Evolutionary conservation across 2,329 filamentous ascomycete genomes (phyloP).

Genomic region (Chalaropsis thielavioides): DNA sequence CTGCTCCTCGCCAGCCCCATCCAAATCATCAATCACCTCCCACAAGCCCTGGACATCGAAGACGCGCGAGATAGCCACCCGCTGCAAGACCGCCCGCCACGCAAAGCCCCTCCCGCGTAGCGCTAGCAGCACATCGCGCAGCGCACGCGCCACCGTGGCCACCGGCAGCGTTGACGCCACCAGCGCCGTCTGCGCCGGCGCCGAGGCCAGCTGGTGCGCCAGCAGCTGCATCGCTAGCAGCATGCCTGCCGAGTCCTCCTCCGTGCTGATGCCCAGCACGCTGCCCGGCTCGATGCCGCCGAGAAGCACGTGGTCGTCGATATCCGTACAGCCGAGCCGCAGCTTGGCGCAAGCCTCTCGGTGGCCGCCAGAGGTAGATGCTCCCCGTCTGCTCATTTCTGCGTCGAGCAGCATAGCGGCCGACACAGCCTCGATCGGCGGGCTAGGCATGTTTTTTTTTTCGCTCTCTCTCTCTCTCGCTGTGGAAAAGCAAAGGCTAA

Average conservation of each 20-base stretch:
- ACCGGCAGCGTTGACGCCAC: conserved; percentile 37
- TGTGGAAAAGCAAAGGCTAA: background rate
- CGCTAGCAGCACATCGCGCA: conserved; percentile 25
- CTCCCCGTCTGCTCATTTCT: conserved; percentile 30
- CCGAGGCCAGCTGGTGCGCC: background rate
- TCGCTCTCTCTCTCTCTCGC: background rate
- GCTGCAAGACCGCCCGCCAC: conserved; percentile 30
- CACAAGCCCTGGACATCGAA: conserved; percentile 45
- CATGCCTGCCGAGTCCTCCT: conserved; percentile 35
- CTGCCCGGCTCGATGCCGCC: conserved; percentile 36
- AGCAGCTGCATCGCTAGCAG: conserved; percentile 18
- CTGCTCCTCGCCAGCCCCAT: background rate
- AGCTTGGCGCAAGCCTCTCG: conserved; percentile 21
- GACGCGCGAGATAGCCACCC: conserved; percentile 39
- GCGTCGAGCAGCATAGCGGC: conserved; percentile 30
- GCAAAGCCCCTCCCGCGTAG: conserved; percentile 18
- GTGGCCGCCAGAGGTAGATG: conserved; percentile 21
- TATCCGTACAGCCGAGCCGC: conserved; percentile 30
- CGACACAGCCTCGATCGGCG: conserved; percentile 27
- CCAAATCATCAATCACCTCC: conserved; percentile 38
- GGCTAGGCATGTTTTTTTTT: background rate
- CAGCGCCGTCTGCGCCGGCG: conserved; percentile 24
- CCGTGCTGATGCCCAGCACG: conserved; percentile 40
- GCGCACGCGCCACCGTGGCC: conserved; percentile 27
- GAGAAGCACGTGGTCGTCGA: conserved; percentile 35